Evolutionary conservation across 208 protist genomes (phyloP).

Genomic region (Crithidia expoeki): DNA sequence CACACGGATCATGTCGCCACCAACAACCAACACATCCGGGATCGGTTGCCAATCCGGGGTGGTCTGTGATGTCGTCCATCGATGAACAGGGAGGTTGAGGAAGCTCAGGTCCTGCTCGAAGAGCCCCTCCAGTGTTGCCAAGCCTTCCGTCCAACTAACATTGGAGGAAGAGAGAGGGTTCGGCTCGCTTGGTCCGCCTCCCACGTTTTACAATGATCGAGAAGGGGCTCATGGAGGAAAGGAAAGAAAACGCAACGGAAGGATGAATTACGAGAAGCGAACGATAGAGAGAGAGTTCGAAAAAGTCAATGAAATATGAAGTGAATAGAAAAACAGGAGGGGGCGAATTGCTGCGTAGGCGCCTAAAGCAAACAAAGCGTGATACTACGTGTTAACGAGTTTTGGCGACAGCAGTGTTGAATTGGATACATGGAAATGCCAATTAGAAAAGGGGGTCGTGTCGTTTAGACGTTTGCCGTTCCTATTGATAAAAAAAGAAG

Average conservation of each 20-base stretch:
- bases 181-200: constrained; percentile 1
- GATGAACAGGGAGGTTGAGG: constrained; percentile 8
- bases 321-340: no score
- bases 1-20: constrained; percentile 17
- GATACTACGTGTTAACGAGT: no score
- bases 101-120: constrained; percentile 14
- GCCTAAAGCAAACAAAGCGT: no score
- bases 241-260: no score
- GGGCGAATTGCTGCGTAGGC: no score
- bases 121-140: constrained; percentile 16
- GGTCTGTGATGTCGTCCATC: constrained; percentile 15
- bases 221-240: no score
- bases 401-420: no score
- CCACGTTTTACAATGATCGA: background rate
- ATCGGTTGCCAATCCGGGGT: constrained; percentile 13
- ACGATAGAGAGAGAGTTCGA: no score
- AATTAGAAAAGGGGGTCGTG: no score
- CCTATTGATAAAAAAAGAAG: background rate
- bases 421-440: no score
- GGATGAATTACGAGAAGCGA: no score
- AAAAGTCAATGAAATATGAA: no score
- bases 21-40: constrained; percentile 18
- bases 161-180: constrained; percentile 1
- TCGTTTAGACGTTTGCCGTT: background rate
- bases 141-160: background rate